phyloP scores from a whole-genome alignment of 768 basidiomycete species.

The Leccinum disarticulatum region DNA sequence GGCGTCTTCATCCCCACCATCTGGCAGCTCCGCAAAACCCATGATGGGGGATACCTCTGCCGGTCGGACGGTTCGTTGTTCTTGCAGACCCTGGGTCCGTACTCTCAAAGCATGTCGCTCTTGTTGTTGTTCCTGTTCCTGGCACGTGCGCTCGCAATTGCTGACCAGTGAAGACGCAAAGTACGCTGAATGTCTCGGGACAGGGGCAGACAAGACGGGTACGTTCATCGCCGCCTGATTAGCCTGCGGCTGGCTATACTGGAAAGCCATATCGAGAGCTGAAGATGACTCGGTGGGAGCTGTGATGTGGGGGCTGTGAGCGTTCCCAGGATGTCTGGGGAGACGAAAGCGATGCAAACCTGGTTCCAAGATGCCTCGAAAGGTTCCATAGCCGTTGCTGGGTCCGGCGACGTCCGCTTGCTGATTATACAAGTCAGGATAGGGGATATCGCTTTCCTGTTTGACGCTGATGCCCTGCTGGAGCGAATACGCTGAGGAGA shows the following conservation, averaged over 20 bases:
- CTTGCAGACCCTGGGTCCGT: constrained; percentile 33
- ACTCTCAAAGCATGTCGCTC: constrained; percentile 32
- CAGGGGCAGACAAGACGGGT: constrained; percentile 31
- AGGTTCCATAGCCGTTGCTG: constrained; percentile 22
- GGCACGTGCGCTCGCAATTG: constrained; percentile 37
- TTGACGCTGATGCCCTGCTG: constrained; percentile 26
- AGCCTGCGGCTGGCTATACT: constrained; percentile 20
- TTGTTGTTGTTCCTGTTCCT: constrained; percentile 39
- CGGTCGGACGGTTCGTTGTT: constrained; percentile 34
- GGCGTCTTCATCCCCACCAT: constrained; percentile 35
- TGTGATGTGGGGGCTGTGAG: constrained; percentile 11
- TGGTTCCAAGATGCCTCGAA: constrained; percentile 26
- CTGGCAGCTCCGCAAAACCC: constrained; percentile 29
- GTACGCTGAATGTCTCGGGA: constrained; percentile 35
- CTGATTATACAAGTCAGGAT: constrained; percentile 28
- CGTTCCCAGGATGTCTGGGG: constrained; percentile 1
- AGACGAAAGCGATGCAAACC: constrained; percentile 24
- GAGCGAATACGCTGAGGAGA: constrained; percentile 24
- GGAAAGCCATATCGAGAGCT: constrained; percentile 27
- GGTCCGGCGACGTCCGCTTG: constrained; percentile 24
- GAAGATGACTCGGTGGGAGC: constrained; percentile 21
- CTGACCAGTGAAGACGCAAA: constrained; percentile 31
- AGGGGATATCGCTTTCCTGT: constrained; percentile 29
- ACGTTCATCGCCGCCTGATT: constrained; percentile 22
- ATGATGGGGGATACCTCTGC: constrained; percentile 35